phyloP scores from a whole-genome alignment of 2,329 filamentous ascomycete species.

The Dactylellina drechsleri region DNA sequence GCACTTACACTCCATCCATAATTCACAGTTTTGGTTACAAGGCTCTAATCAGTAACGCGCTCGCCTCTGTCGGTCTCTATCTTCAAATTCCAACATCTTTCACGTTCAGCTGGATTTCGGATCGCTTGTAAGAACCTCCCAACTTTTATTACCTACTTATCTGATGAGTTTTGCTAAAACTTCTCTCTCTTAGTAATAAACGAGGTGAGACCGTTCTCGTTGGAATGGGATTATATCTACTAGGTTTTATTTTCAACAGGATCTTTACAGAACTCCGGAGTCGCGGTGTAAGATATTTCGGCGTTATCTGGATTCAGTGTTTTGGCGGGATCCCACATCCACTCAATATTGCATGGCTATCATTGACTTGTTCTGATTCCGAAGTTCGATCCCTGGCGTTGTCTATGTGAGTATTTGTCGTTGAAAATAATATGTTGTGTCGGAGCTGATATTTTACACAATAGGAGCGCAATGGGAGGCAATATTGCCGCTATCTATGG shows the following conservation, averaged over 20 bases:
- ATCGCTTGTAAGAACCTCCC: slow-evolving; percentile 64
- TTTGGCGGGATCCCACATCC: slow-evolving; percentile 69
- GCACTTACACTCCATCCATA: slow-evolving; percentile 68
- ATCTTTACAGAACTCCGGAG: slow-evolving; percentile 65
- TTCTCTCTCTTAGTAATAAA: slow-evolving; percentile 61
- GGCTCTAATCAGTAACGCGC: slow-evolving; percentile 66
- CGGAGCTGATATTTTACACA: background rate
- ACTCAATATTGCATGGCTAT: slow-evolving; percentile 72
- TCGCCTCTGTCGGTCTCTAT: slow-evolving; percentile 68
- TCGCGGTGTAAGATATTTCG: slow-evolving; percentile 66
- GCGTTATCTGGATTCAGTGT: slow-evolving; percentile 68
- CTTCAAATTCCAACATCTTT: slow-evolving; percentile 67
- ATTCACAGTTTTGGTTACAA: slow-evolving; percentile 68
- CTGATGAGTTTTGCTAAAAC: background rate
- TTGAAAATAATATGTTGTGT: too few relatives aligned
- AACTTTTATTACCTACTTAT: background rate
- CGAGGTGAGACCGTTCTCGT: slow-evolving; percentile 68
- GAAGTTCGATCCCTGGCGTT: slow-evolving; percentile 71
- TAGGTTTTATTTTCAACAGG: slow-evolving; percentile 69
- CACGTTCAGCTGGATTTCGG: slow-evolving; percentile 67
- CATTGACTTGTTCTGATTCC: slow-evolving; percentile 68
- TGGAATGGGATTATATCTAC: slow-evolving; percentile 65
- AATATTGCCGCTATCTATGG: slow-evolving; percentile 72
- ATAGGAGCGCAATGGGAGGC: slow-evolving; percentile 70
- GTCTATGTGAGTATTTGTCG: slow-evolving; percentile 65